Evolutionary conservation across 2,329 filamentous ascomycete species (phyloP), one percentile per base, ranked within the genome.

Genomic region (Colletotrichum neosansevieriae): DNA sequence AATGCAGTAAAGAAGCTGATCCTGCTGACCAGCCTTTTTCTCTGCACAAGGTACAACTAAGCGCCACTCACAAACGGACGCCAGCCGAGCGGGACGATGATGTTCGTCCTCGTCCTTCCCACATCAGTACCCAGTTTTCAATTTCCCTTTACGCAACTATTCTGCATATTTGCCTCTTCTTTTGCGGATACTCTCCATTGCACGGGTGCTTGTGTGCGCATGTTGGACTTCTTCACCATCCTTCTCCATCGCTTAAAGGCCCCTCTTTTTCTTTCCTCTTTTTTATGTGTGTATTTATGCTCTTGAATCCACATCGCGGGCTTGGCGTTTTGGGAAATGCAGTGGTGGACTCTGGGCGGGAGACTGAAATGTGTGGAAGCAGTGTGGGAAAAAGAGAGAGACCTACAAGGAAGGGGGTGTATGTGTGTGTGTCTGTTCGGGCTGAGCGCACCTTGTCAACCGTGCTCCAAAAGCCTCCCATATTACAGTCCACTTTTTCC

Each of bases 271-370:
- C 36, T 54, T 19, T 17, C 40, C 32, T 47, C 29, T 29, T 50
- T 57, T 38, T 53, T 36, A 32, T 24, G 29, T 38, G 40, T 65
- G 32, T 54, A 17, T 29, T n/a, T 49, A 45, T 42, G 34, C 38
- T 54, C 15, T 56, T 40, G 47, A 58, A 24, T 59, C 54, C 54
- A 59, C 61, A 64, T 59, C 47, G 47, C 54, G 32, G 61, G 53
- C 65, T 68, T 65, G 65, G 65, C 65, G 65, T 68, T 68, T 65
- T 65, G 53, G 54, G 49, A 65, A 40, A 59, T 58, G 65, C 54
- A 47, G 38, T 12, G 65, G 13, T 19, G 49, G 54, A 40, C 50
- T 66, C 6, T 38, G n/a, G 47, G 29, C n/a, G 65, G 38, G 19
- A 51, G 12, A 17, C 19, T 12, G 51, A 61, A 29, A 3, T 29